Evolutionary conservation across 345 rosid species (phyloP), one percentile per base, ranked within the genome.

Genomic region (Gossypium ekmanianum): DNA sequence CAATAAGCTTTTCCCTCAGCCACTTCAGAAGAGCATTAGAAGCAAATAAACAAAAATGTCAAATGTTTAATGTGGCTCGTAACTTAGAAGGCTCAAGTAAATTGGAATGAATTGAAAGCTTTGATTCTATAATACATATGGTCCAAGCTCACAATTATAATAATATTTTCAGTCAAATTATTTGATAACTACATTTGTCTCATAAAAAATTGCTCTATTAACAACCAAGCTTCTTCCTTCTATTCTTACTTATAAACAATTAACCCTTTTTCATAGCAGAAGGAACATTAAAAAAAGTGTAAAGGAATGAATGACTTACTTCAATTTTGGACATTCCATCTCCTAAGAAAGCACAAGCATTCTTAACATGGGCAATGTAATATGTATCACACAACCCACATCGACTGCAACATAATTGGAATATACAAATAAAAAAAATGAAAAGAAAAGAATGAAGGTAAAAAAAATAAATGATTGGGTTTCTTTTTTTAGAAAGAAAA

Each of bases 251-350:
- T 8, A 64, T 8, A 17, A 34, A n/a, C 48, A 39, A 9, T 39
- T 1, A 24, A 24, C n/a, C 2, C 24, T 20, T 57, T 9, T 57
- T 41, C n/a, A 17, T n/a, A 0, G 27, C 17, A 18, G 29, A 24
- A 24, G 69, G 4, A 13, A 17, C 47, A 43, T 11, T 34, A 34
- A 34, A 34, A 74, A 27, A 27, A 47, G 34, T 11, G 24, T 55
- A 18, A 2, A n/a, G 58, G 48, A 16, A 74, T 2, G 10, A 14
- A 73, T 18, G 52, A 70, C 82, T 87, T 69, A 92, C 98, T 84
- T 94, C 98, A 76, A 94, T 90, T 83, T 77, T 91, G 63, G 98
- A 89, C 97, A 94, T 94, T 74, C 97, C 97, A 82, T 91, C 97
- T 64, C 97, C 98, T 18, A 92, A 87, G 84, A 94, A 94, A 62